Conservation (phyloP, 164 flowering plant species). For the Protea cynaroides region DNA sequence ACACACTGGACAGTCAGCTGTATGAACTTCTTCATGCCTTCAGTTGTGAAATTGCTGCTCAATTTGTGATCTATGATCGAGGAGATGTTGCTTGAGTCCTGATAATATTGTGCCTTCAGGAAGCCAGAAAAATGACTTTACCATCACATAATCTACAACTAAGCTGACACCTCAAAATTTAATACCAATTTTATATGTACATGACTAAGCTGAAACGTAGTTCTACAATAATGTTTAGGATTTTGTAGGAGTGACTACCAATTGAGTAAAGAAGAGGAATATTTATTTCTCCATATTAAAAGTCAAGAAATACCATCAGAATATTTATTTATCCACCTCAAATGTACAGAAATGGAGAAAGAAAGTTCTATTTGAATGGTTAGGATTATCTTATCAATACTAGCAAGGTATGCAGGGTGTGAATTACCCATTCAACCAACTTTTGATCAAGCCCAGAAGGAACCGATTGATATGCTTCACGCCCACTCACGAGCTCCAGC, state of each 20-base stretch:
- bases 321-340: too few species aligned
- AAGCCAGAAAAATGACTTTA: background rate
- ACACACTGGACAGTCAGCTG: slow-evolving; percentile 48
- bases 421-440: slow-evolving; percentile 68
- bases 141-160: background rate
- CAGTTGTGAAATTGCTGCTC: slow-evolving; percentile 67
- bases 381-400: background rate
- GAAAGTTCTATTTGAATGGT: background rate
- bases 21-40: slow-evolving; percentile 70
- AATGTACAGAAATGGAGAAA: background rate
- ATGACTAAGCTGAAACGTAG: background rate
- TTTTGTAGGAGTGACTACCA: background rate
- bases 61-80: slow-evolving; percentile 56
- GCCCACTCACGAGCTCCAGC: slow-evolving; percentile 75
- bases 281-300: background rate
- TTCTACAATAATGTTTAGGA: background rate
- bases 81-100: slow-evolving; percentile 38
- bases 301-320: background rate
- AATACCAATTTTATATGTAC: too few species aligned
- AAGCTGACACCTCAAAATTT: background rate
- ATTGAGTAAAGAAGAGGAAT: background rate
- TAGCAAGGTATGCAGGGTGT: slow-evolving; percentile 1
- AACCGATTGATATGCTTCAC: slow-evolving; percentile 44
- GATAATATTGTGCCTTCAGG: slow-evolving; percentile 50
- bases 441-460: slow-evolving; percentile 38